Evolutionary conservation across 352 stramenopile species (phyloP).

Genomic region (Phytopythium montanum): DNA sequence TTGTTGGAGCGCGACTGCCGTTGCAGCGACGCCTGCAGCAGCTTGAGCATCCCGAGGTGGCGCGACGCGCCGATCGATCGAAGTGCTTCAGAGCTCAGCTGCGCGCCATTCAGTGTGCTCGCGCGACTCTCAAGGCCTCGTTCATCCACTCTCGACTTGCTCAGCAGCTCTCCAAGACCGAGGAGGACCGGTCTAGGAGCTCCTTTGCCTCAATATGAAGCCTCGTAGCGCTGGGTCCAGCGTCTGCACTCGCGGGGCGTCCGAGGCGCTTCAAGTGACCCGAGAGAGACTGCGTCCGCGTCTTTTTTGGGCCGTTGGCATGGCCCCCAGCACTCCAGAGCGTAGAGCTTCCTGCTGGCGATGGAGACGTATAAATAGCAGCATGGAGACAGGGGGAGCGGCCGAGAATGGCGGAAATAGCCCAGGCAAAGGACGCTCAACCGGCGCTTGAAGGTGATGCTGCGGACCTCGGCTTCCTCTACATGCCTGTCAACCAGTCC

Average conservation of each 20-base stretch:
- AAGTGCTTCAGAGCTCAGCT: no score
- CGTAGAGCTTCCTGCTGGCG: neutral
- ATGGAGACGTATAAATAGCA: neutral
- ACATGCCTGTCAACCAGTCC: neutral
- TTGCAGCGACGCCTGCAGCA: conserved; percentile 23
- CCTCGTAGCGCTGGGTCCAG: neutral
- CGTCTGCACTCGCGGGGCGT: neutral
- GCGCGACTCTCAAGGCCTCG: neutral
- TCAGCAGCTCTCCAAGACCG: neutral
- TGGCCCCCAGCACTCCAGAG: neutral
- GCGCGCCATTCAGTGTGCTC: neutral
- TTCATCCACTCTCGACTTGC: neutral
- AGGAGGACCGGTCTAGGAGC: neutral
- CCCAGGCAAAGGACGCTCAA: neutral
- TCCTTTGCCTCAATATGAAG: neutral
- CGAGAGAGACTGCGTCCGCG: neutral
- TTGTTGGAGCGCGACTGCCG: conserved; percentile 20
- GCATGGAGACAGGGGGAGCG: neutral
- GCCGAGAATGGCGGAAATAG: neutral
- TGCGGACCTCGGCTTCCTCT: neutral
- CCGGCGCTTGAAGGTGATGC: neutral
- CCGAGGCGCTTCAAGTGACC: neutral
- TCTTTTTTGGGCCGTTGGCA: conserved; percentile 1
- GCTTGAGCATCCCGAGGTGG: conserved; percentile 24
- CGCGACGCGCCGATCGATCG: neutral